Evolutionary conservation across 129 eudicot genomes (phyloP), one percentile per base, ranked within the genome.

Genomic region (Flaveria sonorensis): DNA sequence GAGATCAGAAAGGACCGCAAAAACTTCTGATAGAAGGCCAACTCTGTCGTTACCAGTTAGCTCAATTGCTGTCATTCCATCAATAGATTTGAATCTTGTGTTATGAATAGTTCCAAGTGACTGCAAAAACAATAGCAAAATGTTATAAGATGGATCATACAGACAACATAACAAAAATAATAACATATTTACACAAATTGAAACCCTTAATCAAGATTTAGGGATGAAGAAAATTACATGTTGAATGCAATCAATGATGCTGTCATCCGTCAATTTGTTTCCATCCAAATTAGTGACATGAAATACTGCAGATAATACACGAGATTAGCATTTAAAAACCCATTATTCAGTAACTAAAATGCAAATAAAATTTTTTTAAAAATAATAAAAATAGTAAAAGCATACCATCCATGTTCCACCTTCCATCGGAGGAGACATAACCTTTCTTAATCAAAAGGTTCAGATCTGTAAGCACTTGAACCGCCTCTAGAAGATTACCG

Each of bases 351-450:
- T 6, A 62, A 64, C 66, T 77, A 43, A 64, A 36, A 0, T 6
- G 32, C 6, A 39, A 64, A 50, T 43, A 0, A n/a, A n/a, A n/a
- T n/a, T 16, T 28, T 28, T 28, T 28, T 28, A 16, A 4, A 52
- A 15, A 52, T 14, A n/a, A 15, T 20, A 81, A 26, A 9, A 59
- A 28, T 66, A 45, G 6, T 43, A 61, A 19, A 2, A 23, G 42
- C 81, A 74, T 78, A 91, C 97, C 97, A 79, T 93, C 98, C 98
- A 93, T 93, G 87, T 86, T 90, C 98, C 98, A 93, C 71, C 95
- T 82, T 30, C 98, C 98, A 79, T 93, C 98, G 4, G 98, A 93
- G 6, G 92, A 93, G 36, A 93, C 85, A 83, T 93, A 93, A 39
- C 95, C 98, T 67, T 93, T 93, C 77, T 93, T 86, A 42, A 93